These are phyloP conservation scores for Lagenaria siceraria DNA, from an alignment of 306 rosid species.

Conservation along the genomic window DNA sequence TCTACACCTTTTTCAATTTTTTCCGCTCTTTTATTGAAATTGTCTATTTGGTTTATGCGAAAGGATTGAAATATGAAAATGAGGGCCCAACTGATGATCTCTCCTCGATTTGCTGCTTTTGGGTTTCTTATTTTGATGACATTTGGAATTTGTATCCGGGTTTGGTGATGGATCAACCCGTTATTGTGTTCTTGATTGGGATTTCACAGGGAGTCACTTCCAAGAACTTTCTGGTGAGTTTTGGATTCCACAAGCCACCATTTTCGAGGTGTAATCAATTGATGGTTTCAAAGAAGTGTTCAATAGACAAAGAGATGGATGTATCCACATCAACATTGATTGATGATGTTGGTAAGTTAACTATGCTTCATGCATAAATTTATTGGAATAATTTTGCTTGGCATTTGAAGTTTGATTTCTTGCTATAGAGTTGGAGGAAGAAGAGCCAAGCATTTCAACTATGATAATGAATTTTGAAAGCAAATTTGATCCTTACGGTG, in stretches of 20 bases:
- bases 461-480: conserved; percentile 62
- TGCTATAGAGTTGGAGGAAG: conserved; percentile 33
- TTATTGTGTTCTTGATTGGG: conserved; percentile 13
- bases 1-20: not conserved
- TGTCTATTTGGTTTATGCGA: not conserved
- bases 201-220: conserved; percentile 25
- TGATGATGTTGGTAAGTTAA: conserved; percentile 21
- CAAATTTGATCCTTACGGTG: conserved; percentile 67
- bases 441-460: conserved; percentile 63
- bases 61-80: not conserved
- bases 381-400: not conserved
- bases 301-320: conserved; percentile 43
- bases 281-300: conserved; percentile 24
- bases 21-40: not conserved
- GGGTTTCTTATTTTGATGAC: not conserved
- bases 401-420: conserved; percentile 6
- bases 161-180: not conserved
- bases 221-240: conserved; percentile 20
- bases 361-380: conserved; percentile 5
- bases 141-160: not conserved
- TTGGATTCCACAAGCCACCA: conserved; percentile 20
- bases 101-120: not conserved
- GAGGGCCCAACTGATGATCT: not conserved
- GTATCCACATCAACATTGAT: conserved; percentile 31
- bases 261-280: conserved; percentile 18